A percentile compares a stretch with the other conserved stretches of the same genome.
phyloP scores from a whole-genome alignment of 768 basidiomycete species.

The Mycena alexandri region DNA sequence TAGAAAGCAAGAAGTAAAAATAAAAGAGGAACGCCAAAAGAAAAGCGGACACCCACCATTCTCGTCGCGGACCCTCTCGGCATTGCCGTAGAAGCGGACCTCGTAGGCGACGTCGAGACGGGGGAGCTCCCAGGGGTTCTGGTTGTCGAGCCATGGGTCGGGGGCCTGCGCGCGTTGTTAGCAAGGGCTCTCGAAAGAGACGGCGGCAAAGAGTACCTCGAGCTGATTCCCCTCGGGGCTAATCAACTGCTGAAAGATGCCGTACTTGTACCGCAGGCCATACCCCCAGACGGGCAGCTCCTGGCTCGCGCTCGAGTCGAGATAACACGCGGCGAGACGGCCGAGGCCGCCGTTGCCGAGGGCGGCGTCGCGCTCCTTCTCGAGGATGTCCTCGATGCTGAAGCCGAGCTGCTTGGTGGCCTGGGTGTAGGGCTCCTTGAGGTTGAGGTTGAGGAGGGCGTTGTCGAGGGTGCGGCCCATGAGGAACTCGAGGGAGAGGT shows the following conservation, averaged over 20 bases:
- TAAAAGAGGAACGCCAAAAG: too few species aligned
- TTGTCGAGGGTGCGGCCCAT: slow-evolving; percentile 87
- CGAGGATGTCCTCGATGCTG: slow-evolving; percentile 87
- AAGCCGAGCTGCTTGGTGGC: slow-evolving; percentile 88
- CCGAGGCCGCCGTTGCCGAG: slow-evolving; percentile 97
- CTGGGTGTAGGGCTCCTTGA: slow-evolving; percentile 80
- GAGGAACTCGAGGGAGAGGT: slow-evolving; percentile 94
- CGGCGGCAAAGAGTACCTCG: too few species aligned
- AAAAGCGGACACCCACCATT: too few species aligned
- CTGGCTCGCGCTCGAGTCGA: slow-evolving; percentile 83
- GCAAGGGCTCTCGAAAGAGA: too few species aligned
- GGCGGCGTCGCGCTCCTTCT: slow-evolving; percentile 92
- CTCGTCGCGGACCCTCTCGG: slow-evolving; percentile 71
- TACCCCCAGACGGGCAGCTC: slow-evolving; percentile 97
- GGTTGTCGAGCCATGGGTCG: slow-evolving; percentile 91
- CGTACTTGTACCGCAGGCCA: slow-evolving; percentile 92
- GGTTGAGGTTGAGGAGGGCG: slow-evolving; percentile 77
- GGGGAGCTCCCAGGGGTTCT: slow-evolving; percentile 92
- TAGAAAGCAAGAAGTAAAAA: too few species aligned
- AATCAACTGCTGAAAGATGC: slow-evolving; percentile 96
- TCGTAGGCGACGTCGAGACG: slow-evolving; percentile 88
- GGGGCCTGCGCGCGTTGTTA: slow-evolving; percentile 64
- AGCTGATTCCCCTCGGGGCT: slow-evolving; percentile 86
- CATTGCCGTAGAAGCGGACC: slow-evolving; percentile 89
- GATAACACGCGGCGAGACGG: slow-evolving; percentile 96